These are phyloP conservation scores for Eimeria acervulina DNA, from an alignment of 169 alveolate genomes.

Conservation along the genomic window DNA sequence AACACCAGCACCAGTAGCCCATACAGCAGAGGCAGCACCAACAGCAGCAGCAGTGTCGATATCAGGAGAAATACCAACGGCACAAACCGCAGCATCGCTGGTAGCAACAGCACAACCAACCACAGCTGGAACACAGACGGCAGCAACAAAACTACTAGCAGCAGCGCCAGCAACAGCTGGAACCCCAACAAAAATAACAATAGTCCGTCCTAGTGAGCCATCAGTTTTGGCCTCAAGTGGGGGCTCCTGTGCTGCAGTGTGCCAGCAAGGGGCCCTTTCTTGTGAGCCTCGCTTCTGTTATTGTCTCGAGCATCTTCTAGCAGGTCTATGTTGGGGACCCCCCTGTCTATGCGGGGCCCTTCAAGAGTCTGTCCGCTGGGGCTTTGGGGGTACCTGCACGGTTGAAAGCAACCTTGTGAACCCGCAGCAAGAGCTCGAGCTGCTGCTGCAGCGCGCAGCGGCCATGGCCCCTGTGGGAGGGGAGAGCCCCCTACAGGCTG, in stretches of 20 bases:
- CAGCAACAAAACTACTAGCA: conserved; percentile 3
- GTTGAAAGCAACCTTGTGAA: conserved; percentile 55
- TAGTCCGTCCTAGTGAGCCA: neutral
- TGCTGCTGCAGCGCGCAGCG: conserved; percentile 73
- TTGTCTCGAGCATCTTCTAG: conserved; percentile 58
- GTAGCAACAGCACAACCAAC: neutral
- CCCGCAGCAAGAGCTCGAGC: conserved; percentile 78
- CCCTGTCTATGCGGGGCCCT: conserved; percentile 65
- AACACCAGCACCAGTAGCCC: conserved; percentile 9
- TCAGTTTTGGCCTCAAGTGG: neutral
- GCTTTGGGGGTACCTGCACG: conserved; percentile 32
- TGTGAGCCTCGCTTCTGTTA: conserved; percentile 64
- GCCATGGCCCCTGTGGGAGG: neutral
- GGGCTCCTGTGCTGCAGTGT: conserved; percentile 11
- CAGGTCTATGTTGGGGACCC: conserved; percentile 69
- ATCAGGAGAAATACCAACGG: conserved; percentile 4
- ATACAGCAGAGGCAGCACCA: neutral
- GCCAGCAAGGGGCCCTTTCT: conserved; percentile 27
- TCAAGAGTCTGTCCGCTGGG: conserved; percentile 15
- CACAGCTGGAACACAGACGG: neutral
- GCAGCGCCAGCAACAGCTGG: conserved; percentile 27
- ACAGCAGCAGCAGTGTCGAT: neutral
- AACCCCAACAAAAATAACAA: conserved; percentile 3
- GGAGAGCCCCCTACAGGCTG: neutral
- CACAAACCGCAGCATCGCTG: neutral